phyloP scores from a whole-genome alignment of 495 filamentous ascomycete species.

The Pseudoneurospora amorphoporcata region DNA sequence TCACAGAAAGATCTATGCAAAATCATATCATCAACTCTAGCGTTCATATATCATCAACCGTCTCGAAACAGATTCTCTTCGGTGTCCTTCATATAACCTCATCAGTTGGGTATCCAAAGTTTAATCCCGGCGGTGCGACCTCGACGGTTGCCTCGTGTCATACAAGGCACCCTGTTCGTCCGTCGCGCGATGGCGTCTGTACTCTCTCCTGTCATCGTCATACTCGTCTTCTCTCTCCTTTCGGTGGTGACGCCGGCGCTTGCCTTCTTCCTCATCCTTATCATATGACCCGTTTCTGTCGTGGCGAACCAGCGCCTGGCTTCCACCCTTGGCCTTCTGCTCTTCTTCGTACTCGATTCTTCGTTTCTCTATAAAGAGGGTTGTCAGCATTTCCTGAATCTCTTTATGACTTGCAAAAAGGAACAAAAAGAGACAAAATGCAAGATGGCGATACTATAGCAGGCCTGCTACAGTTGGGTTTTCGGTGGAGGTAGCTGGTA shows the following conservation, averaged over 20 bases:
- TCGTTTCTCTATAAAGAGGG: slow-evolving; percentile 21
- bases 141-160: neutral
- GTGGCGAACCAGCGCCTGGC: slow-evolving; percentile 7
- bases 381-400: slow-evolving; percentile 11
- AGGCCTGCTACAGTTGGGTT: neutral
- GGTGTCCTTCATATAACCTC: neutral
- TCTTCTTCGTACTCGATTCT: slow-evolving; percentile 28
- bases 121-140: neutral
- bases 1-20: neutral
- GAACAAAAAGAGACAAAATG: neutral
- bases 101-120: neutral
- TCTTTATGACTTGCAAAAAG: neutral
- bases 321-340: slow-evolving; percentile 3
- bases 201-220: neutral
- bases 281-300: slow-evolving; percentile 10
- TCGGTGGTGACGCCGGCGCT: slow-evolving; percentile 12
- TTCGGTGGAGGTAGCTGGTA: neutral
- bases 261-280: slow-evolving; percentile 2
- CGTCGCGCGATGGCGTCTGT: neutral
- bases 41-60: neutral
- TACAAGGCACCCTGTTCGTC: neutral
- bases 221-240: slow-evolving; percentile 10
- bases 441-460: neutral
- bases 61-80: neutral
- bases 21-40: neutral